Base-by-base conservation (phyloP, 2,329 filamentous ascomycete genomes). In the Arthrobotrys megalospora region DNA sequence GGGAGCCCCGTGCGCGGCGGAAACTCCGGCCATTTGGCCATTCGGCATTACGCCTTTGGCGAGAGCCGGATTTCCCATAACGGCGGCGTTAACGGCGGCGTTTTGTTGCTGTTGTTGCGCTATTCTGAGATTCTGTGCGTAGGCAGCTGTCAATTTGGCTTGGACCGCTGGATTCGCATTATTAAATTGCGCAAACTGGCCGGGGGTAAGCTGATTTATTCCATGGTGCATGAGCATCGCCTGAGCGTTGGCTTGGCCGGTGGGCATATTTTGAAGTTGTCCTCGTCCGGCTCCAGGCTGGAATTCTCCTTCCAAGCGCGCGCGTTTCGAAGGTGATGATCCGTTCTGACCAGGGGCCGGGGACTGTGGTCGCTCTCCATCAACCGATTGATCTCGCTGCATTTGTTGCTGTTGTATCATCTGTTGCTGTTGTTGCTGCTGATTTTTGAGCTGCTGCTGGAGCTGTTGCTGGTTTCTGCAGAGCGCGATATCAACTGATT, bases 71-170 rank as follows among this genome's bases (percentile, higher is more conserved):
- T 78, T 78, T 19, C 66, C 67, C 76, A 79, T 66, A 52, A 64
- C 60, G 80, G 53, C 43, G 52, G 53, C 43, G 36, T 60, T 60
- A 70, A 76, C 28, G 72, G 73, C 28, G 80, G 78, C 87, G 93
- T 91, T 86, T 86, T 86, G 85, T 91, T 91, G 84, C 85, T 91
- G 86, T 86, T 86, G 85, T 91, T 91, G 84, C 85, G 95, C 92
- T 85, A 94, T 90, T 85, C 92, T 90, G 84, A 97, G 89, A 85
- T 91, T 92, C 85, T 93, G 90, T 84, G 92, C 90, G 88, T 97
- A 97, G 84, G 93, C 91, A 85, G 93, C 91, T 84, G 97, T 92
- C 83, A 91, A 91, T 87, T 96, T 96, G 83, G 91, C 88, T 87
- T 95, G 92, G 80, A 90, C 88, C 80, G 87, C 87, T 75, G 89